Base-by-base conservation (phyloP, 2,329 filamentous ascomycete genomes). In the Microthyrium microscopicum region DNA sequence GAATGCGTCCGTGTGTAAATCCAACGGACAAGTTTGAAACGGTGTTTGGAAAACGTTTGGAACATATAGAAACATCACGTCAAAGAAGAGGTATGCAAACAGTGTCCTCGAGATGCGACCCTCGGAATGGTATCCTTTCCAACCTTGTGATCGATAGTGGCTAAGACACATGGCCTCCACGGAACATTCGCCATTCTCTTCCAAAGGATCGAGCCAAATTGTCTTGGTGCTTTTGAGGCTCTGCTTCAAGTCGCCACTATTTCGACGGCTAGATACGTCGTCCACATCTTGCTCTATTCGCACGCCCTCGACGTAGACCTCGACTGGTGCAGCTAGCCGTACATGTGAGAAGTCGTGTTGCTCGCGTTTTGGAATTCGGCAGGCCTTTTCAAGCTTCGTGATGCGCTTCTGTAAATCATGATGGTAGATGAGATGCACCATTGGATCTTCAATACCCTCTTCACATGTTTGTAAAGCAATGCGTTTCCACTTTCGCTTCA, bases 41-140 rank as follows among this genome's bases (percentile, higher is more conserved):
- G 78, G 72, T 5, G 89, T 98, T 52, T 95, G 87, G 54, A 98
- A 98, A 35, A 98, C 87, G 45, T 95, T 93, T 18, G 89, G 87
- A 4, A 95, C 70, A 53, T 92, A 93, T 18, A 83, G 64, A 56
- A 95, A 95, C 5, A 98, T 61, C 17, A 95, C 70, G 53, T 98
- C 87, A 60, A 77, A 89, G 60, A 95, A 93, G 13, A 98, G 70
- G 48, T 89, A 87, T n/a, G 53, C 62, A 44, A 66, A 66, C 5
- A 98, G 62, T 0, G 89, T 98, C n/a, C 84, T 74, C 5, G 95
- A 60, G 44, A 95, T 85, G 2, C 85, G 81, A 21, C 84, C 83
- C 61, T 98, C 89, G 13, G 77, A 73, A 54, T 98, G 89, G 48
- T 87, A 94, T 8, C 89, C 89, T 52, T 93, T 93, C 77, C 83